phyloP scores from a whole-genome alignment of 768 basidiomycete species.

The Pleurotus ostreatus region DNA sequence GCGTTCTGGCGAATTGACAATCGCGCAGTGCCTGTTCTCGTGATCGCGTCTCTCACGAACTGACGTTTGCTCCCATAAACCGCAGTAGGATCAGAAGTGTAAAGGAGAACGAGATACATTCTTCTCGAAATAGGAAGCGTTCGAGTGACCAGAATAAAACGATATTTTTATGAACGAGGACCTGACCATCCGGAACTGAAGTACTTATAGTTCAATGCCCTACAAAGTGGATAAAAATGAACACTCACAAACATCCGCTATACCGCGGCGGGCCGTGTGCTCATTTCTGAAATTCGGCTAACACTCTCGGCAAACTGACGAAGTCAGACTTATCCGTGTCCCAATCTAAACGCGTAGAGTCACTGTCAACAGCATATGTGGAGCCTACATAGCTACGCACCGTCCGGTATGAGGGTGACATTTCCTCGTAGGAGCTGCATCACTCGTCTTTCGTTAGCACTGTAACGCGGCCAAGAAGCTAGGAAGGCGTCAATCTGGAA shows the following conservation, averaged over 20 bases:
- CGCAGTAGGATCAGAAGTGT: background rate
- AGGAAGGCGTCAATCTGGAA: background rate
- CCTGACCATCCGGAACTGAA: too few relatives aligned
- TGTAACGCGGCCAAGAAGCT: conserved; percentile 48
- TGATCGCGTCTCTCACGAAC: background rate
- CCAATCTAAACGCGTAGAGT: conserved; percentile 30
- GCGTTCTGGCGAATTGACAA: background rate
- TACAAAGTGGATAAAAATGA: too few relatives aligned
- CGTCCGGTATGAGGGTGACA: conserved; percentile 49
- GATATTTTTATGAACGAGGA: too few relatives aligned
- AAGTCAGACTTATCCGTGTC: conserved; percentile 39
- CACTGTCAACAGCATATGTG: background rate
- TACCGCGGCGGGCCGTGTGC: too few relatives aligned
- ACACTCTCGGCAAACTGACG: conserved; percentile 32
- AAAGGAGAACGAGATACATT: background rate
- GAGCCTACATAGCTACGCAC: conserved; percentile 23
- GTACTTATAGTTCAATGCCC: too few relatives aligned
- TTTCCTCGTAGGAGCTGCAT: conserved; percentile 50
- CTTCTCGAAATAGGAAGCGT: too few relatives aligned
- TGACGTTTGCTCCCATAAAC: background rate
- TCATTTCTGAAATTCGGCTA: conserved; percentile 45
- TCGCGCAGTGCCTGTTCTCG: background rate
- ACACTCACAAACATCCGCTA: too few relatives aligned
- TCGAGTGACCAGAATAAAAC: too few relatives aligned
- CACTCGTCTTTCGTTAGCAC: conserved; percentile 26